Base-by-base conservation (phyloP, 139 green algal genomes). In the Yamagishiella unicocca region DNA sequence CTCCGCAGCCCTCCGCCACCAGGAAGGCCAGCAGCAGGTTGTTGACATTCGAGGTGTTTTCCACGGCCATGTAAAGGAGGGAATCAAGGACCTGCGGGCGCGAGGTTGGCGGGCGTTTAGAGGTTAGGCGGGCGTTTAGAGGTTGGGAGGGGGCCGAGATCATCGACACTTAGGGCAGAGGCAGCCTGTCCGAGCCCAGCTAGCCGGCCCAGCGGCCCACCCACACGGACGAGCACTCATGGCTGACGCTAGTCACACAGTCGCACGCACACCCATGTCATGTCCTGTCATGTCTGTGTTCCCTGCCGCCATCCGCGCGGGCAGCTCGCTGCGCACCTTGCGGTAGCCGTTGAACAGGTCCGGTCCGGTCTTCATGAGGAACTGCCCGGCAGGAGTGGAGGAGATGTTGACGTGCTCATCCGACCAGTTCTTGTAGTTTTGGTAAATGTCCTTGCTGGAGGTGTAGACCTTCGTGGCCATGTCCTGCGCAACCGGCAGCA, bases 391-490 rank as follows among this genome's bases (percentile, higher is more conserved):
- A 31, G 74, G 50, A 5, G 74, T 82, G 50, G 31, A 31, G n/a
- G 50, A 50, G 74, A 82, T 68, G 74, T 82, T 68, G 46, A 82
- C 45, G 9, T 19, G 31, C n/a, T 45, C 8, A 7, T 19, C 46
- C 2, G 46, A 31, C 74, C 74, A 82, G n/a, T 19, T 33, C 31
- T 33, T 33, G 45, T 82, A 58, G 74, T 82, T 82, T n/a, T 82
- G 74, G 74, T 70, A 82, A 3, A 82, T 33, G 22, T 82, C 74
- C 35, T 82, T 82, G 46, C 38, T 58, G 46, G 31, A 22, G 37
- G 33, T 82, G 31, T 68, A 82, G 50, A 82, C 74, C 29, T 68
- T 68, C 33, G 74, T 82, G 22, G 74, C 46, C 74, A 82, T 43
- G 45, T 82, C 74, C 74, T 82, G 74, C 14, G 29, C 8, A 46